These are phyloP conservation scores for Jackrogersella minutella DNA, from an alignment of 495 filamentous ascomycete species.

Conservation along the genomic window DNA sequence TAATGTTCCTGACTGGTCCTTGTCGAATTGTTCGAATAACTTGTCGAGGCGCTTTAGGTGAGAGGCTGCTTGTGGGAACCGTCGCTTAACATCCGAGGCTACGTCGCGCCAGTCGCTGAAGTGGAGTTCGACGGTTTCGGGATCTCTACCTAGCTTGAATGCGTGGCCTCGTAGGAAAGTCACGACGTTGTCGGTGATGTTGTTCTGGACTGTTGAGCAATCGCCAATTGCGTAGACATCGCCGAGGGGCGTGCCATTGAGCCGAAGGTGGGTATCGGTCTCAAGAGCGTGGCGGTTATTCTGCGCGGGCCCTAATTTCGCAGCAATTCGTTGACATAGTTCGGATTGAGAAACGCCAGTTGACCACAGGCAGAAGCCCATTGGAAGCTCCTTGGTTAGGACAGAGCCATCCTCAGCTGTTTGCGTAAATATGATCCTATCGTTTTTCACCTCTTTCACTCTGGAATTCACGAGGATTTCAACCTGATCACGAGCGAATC, in stretches of 20 bases:
- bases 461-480: constrained; percentile 90
- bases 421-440: constrained; percentile 89
- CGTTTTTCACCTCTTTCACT: constrained; percentile 84
- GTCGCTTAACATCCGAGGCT: constrained; percentile 80
- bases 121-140: constrained; percentile 79
- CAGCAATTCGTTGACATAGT: constrained; percentile 76
- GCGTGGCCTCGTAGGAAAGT: constrained; percentile 88
- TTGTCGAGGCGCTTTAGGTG: constrained; percentile 89
- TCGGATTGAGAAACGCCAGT: constrained; percentile 92
- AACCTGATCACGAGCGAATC: constrained; percentile 88
- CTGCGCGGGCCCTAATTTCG: constrained; percentile 74
- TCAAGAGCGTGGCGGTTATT: constrained; percentile 92
- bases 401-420: constrained; percentile 73
- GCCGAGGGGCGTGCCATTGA: constrained; percentile 89
- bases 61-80: constrained; percentile 91
- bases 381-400: constrained; percentile 90
- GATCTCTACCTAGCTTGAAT: constrained; percentile 90
- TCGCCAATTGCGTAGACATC: constrained; percentile 99
- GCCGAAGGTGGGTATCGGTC: constrained; percentile 91
- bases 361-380: constrained; percentile 97
- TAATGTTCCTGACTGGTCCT: constrained; percentile 88
- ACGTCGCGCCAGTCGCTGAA: constrained; percentile 89
- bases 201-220: constrained; percentile 96
- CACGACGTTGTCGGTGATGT: constrained; percentile 85
- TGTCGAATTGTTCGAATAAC: constrained; percentile 91